These are phyloP conservation scores for Styphnolobium japonicum DNA, from an alignment of 306 rosid genomes.

Conservation along the genomic window DNA sequence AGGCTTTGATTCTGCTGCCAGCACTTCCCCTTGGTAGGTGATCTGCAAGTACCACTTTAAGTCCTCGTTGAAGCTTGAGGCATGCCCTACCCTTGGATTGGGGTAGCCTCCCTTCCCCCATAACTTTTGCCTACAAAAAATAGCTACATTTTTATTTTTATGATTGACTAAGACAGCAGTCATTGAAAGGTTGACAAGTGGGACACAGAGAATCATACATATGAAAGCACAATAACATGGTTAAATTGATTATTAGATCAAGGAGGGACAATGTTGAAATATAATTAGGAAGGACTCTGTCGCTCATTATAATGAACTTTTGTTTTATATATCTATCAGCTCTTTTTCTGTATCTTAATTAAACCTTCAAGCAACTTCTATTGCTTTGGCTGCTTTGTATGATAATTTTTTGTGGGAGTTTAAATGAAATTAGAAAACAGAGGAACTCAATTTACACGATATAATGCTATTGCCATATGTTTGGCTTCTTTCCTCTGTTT, in stretches of 20 bases:
- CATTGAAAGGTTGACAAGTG: constrained; percentile 1
- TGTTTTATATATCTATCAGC: background rate
- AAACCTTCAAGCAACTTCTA: background rate
- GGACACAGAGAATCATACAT: background rate
- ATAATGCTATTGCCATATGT: background rate
- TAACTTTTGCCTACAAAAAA: too few relatives aligned
- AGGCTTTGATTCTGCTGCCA: too few relatives aligned
- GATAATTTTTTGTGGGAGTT: background rate
- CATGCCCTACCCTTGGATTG: too few relatives aligned
- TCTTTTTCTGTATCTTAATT: background rate
- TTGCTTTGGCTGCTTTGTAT: constrained; percentile 2
- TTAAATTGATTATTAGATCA: constrained; percentile 11
- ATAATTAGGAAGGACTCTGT: background rate
- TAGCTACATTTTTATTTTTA: too few relatives aligned
- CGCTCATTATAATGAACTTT: background rate
- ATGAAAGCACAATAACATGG: background rate
- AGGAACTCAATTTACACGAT: background rate
- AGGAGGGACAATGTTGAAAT: background rate
- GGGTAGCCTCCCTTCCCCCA: too few relatives aligned
- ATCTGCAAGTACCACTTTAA: too few relatives aligned
- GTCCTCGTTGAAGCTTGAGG: too few relatives aligned
- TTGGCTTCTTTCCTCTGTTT: background rate
- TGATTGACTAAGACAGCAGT: background rate
- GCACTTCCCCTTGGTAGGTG: too few relatives aligned
- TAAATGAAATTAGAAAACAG: constrained; percentile 11